phyloP scores from a whole-genome alignment of 2,329 filamentous ascomycete species.

The Fusarium cicatricum region DNA sequence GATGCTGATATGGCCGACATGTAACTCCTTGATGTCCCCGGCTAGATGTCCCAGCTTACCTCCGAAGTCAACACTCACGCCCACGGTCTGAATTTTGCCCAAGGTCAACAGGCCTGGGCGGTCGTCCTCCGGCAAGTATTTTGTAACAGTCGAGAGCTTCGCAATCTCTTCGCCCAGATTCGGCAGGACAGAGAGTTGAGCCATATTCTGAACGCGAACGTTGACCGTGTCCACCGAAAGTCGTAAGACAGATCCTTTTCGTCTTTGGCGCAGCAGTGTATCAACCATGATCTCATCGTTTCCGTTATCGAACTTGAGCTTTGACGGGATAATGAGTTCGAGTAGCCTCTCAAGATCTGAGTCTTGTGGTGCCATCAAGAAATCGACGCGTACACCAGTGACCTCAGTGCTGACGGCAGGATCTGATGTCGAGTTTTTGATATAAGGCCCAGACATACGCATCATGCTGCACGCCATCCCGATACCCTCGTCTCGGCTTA shows the following conservation, averaged over 20 bases:
- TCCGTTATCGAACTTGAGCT: slow-evolving; percentile 83
- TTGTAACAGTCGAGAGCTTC: slow-evolving; percentile 85
- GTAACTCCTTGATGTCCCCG: slow-evolving; percentile 67
- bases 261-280: slow-evolving; percentile 83
- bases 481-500: slow-evolving; percentile 76
- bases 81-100: slow-evolving; percentile 69
- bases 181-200: slow-evolving; percentile 72
- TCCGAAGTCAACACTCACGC: slow-evolving; percentile 69
- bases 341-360: slow-evolving; percentile 83
- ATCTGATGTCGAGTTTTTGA: slow-evolving; percentile 59
- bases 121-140: slow-evolving; percentile 96
- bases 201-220: slow-evolving; percentile 67
- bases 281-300: slow-evolving; percentile 96
- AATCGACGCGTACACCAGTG: slow-evolving; percentile 74
- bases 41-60: slow-evolving; percentile 72
- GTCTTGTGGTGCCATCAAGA: slow-evolving; percentile 76
- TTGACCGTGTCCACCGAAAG: slow-evolving; percentile 71
- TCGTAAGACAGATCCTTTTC: slow-evolving; percentile 84
- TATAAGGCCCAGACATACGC: slow-evolving; percentile 75
- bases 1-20: slow-evolving; percentile 82
- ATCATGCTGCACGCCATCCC: slow-evolving; percentile 79
- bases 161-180: slow-evolving; percentile 80
- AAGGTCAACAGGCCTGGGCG: slow-evolving; percentile 86
- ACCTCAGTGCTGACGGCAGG: slow-evolving; percentile 71
- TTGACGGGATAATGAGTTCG: slow-evolving; percentile 88